phyloP scores from a whole-genome alignment of 1,139 yeast genomes.

The Saccharomyces hybrid region DNA sequence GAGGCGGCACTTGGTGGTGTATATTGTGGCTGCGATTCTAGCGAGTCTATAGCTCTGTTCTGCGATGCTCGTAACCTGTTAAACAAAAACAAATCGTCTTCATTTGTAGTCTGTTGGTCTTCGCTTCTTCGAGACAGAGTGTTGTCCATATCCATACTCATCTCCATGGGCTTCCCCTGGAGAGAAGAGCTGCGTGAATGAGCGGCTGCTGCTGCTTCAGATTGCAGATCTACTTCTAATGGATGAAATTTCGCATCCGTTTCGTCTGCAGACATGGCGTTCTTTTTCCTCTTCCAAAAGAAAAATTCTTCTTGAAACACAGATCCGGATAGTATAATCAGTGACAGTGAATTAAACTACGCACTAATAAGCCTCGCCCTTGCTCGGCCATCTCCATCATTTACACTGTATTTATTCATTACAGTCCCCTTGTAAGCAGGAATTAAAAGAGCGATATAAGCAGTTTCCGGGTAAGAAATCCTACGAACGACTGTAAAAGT shows the following conservation, averaged over 20 bases:
- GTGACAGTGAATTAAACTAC: background rate
- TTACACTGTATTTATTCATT: background rate
- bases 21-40: background rate
- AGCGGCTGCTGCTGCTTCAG: background rate
- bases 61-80: background rate
- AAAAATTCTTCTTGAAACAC: background rate
- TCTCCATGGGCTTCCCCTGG: background rate
- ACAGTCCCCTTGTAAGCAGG: background rate
- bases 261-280: constrained; percentile 1
- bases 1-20: background rate
- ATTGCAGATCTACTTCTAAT: background rate
- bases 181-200: background rate
- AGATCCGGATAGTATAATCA: background rate
- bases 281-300: background rate
- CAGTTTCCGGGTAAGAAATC: background rate
- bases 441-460: background rate
- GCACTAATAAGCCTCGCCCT: background rate
- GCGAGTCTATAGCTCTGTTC: background rate
- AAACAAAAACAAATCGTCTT: background rate
- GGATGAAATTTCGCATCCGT: background rate
- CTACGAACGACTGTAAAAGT: background rate
- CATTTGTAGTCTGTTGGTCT: background rate
- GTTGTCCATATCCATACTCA: background rate
- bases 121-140: background rate
- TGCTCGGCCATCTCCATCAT: background rate